A percentile compares a stretch with the other conserved stretches of the same genome.
Evolutionary conservation across 805 yeast species (phyloP).

Genomic region (Starmerella bacillaris): DNA sequence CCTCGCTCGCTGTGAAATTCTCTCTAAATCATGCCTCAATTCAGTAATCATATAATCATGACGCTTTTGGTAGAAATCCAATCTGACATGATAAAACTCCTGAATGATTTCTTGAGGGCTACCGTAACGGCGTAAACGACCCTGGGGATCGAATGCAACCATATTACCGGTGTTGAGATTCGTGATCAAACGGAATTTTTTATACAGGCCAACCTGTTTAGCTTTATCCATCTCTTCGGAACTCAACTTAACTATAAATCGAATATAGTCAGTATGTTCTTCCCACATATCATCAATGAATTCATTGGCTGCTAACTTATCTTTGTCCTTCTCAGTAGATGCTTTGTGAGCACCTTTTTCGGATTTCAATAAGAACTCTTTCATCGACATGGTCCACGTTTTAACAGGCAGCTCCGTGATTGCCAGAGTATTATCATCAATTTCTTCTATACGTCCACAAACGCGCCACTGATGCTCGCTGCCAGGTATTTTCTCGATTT

Average conservation of each 20-base stretch:
- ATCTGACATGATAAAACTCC: constrained; percentile 71
- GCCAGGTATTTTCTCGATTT: constrained; percentile 35
- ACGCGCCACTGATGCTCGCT: constrained; percentile 51
- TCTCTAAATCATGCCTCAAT: constrained; percentile 57
- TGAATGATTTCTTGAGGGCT: constrained; percentile 56
- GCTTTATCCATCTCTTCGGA: constrained; percentile 75
- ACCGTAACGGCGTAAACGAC: constrained; percentile 70
- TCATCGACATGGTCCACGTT: constrained; percentile 82
- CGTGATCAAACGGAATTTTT: constrained; percentile 61
- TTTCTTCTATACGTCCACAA: constrained; percentile 62
- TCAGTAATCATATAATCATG: constrained; percentile 60
- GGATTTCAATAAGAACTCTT: constrained; percentile 63
- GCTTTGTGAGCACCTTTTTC: constrained; percentile 25
- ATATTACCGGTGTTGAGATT: constrained; percentile 60
- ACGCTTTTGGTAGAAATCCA: constrained; percentile 79
- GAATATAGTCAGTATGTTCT: constrained; percentile 61
- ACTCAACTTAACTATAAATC: constrained; percentile 56
- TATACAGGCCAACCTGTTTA: constrained; percentile 54
- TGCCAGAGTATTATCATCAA: constrained; percentile 63
- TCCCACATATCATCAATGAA: constrained; percentile 95
- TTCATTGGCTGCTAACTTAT: constrained; percentile 25
- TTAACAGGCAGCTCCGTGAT: constrained; percentile 86
- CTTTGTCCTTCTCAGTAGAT: constrained; percentile 20
- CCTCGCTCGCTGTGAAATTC: constrained; percentile 65
- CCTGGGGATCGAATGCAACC: constrained; percentile 88